Evolutionary conservation across 495 filamentous ascomycete genomes (phyloP), one percentile per base, ranked within the genome.

Genomic region (Penicillium paradoxum): DNA sequence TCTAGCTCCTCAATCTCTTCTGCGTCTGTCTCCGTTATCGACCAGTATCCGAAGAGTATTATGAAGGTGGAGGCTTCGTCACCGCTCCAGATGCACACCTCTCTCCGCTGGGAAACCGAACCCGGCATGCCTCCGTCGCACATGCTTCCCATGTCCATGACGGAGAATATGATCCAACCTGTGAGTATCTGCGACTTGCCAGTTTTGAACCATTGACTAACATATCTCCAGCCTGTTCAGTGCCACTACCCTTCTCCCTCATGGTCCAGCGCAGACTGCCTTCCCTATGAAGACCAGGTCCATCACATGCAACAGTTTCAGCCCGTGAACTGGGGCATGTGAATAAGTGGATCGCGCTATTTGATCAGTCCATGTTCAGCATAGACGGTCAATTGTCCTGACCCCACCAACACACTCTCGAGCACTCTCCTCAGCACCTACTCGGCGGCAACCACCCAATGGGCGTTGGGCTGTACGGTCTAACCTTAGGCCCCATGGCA

Each of bases 221-320:
- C 29, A 32, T 2, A 29, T 25, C 43, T 1, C 19, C 32, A 71
- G 63, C 50, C 60, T 24, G 62, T 71, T n/a, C 72, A 67, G 17
- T 75, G 66, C 55, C 66, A 69, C 40, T 73, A 75, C 53, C 73
- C 70, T 32, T 72, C 67, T 53, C 67, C 70, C 14, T 65, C 67
- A 3, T 78, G 74, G 75, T 65, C 67, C 37, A 64, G 58, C 49
- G 51, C 66, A 29, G 70, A 71, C 57, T 65, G 59, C 51, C 55
- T 72, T 8, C 62, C 64, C 19, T 78, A 76, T 58, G 69, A 73
- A 17, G 72, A 74, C 46, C 63, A 65, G 27, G 56, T 64, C 40
- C 67, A 57, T 18, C 63, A 58, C 27, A 54, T 62, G 56, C 54
- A 39, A 25, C 64, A 66, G 27, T 65, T 62, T 58, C 65, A 64